Evolutionary conservation across 2,329 filamentous ascomycete species (phyloP).

Genomic region (Penicillium polonicum): DNA sequence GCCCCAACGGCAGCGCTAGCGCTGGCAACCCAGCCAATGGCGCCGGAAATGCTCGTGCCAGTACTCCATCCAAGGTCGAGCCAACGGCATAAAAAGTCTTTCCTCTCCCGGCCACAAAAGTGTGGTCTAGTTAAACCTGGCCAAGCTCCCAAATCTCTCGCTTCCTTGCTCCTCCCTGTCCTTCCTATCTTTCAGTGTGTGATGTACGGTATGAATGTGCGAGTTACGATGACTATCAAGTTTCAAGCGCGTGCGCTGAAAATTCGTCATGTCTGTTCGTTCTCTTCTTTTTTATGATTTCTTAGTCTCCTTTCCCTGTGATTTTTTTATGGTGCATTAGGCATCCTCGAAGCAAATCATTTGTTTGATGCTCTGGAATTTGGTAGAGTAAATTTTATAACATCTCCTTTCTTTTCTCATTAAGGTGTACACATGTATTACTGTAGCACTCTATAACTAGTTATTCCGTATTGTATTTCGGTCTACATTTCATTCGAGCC

Average conservation of each 20-base stretch:
- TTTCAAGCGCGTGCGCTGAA: conserved; percentile 17
- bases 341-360: conserved; percentile 17
- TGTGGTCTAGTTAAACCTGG: not conserved
- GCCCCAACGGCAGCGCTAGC: conserved; percentile 32
- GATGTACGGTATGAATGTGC: conserved; percentile 29
- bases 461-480: not conserved
- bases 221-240: conserved; percentile 14
- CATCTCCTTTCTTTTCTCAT: not conserved
- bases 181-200: conserved; percentile 20
- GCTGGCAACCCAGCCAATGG: conserved; percentile 29
- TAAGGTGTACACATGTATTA: not conserved
- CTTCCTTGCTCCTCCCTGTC: conserved; percentile 18
- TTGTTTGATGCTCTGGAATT: conserved; percentile 5
- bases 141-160: not conserved
- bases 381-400: conserved; percentile 5
- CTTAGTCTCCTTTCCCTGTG: conserved; percentile 21
- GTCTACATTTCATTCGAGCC: not conserved
- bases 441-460: not conserved
- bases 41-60: conserved; percentile 28
- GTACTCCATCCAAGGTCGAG: conserved; percentile 36
- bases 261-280: conserved; percentile 20
- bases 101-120: not conserved
- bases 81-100: conserved; percentile 24
- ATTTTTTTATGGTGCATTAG: conserved; percentile 21
- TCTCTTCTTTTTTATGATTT: conserved; percentile 24